Evolutionary conservation across 345 rosid genomes (phyloP), one percentile per base, ranked within the genome.

Genomic region (Arabis hirsuta): DNA sequence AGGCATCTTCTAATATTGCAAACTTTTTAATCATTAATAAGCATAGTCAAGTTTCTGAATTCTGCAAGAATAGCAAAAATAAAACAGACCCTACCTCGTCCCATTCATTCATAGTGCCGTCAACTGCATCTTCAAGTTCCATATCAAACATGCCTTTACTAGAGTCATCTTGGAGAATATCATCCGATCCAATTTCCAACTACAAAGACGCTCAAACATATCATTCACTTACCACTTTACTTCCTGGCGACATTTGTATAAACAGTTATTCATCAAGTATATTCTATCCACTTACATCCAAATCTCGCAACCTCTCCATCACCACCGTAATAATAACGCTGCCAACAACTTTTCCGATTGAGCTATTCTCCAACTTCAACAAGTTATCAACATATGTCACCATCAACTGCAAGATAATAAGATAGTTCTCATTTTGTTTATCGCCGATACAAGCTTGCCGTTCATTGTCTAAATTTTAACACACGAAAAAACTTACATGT

Each of bases 161-260:
- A 19, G 86, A 82, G 45, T 92, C 96, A 24, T 89, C 90, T 71
- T 81, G 81, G 59, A 84, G 67, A 52, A 81, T 86, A 71, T 85
- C 84, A 77, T 89, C 89, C 90, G 90, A 85, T 56, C 84, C 86
- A 47, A 88, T 92, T 53, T 81, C 84, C 74, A 85, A 80, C 92
- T 90, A 64, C 5, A 75, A 34, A 67, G 12, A 65, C 58, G 13
- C 46, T 41, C 46, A 0, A 27, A 9, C 31, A 19, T 29, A 50
- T 51, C 24, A 71, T 7, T 39, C 63, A 67, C 65, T 54, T 32
- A 24, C 19, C 29, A 56, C 8, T 58, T 34, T 62, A 65, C 53
- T 19, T 13, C 31, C 16, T 69, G 42, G 11, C 20, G 3, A 54
- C 12, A 43, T n/a, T 61, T 29, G 19, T 60, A 48, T 29, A 58